A percentile compares a stretch with the other conserved stretches of the same genome.
These are phyloP conservation scores for Coffea eugenioides DNA, from an alignment of 257 asterid species.

Conservation along the genomic window DNA sequence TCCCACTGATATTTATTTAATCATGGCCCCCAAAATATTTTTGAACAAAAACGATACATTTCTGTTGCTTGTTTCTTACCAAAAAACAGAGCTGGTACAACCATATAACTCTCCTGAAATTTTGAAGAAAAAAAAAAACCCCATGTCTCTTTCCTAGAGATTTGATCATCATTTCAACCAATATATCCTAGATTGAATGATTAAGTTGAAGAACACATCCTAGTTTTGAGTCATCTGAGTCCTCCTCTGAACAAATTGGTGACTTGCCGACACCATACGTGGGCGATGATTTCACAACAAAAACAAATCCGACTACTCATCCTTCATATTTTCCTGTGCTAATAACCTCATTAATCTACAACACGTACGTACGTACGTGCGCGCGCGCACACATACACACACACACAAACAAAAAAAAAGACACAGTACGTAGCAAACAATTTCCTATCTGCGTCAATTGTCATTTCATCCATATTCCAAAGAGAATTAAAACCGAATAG, in stretches of 20 bases:
- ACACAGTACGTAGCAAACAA: neutral
- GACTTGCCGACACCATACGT: conserved; percentile 5
- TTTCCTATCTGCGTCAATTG: neutral
- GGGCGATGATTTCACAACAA: conserved; percentile 3
- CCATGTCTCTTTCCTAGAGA: neutral
- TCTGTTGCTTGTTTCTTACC: neutral
- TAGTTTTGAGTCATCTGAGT: neutral
- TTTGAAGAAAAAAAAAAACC: neutral
- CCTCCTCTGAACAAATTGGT: neutral
- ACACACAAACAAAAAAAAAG: neutral
- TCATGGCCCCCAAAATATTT: neutral
- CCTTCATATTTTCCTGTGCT: neutral
- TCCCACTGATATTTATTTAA: neutral
- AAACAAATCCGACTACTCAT: neutral
- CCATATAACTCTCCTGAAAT: neutral
- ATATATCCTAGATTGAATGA: neutral
- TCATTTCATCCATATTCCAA: neutral
- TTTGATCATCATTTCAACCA: neutral
- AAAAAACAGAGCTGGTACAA: too few species aligned
- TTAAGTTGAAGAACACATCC: neutral
- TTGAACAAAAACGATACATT: too few species aligned
- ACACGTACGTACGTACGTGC: neutral
- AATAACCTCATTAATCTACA: neutral
- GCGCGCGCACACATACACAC: neutral
- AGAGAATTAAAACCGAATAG: neutral